Conservation (phyloP, 805 yeast species). For the Zygosaccharomyces rouxii region DNA sequence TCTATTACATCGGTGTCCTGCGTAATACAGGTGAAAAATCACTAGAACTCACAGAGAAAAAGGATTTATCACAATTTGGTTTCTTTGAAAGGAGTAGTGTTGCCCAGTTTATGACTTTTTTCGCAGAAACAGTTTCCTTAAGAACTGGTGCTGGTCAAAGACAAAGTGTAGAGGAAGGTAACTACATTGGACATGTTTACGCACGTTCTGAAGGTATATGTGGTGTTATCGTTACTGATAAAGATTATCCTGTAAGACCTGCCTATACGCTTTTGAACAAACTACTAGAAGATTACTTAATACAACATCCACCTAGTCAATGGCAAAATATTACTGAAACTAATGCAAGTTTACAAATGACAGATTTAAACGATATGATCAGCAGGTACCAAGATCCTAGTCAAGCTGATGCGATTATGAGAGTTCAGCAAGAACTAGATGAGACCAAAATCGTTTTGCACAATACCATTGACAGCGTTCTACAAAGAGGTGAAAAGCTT, state of each 20-base stretch:
- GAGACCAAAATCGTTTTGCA: constrained; percentile 95
- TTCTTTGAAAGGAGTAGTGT: constrained; percentile 83
- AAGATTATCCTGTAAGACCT: constrained; percentile 94
- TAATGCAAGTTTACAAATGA: constrained; percentile 33
- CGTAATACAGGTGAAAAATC: constrained; percentile 58
- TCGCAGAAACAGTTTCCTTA: constrained; percentile 82
- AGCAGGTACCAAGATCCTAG: constrained; percentile 91
- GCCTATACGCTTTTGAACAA: constrained; percentile 91
- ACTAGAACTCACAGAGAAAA: constrained; percentile 70
- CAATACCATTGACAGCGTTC: constrained; percentile 88
- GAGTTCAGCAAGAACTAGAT: constrained; percentile 95
- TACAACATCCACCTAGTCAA: constrained; percentile 69
- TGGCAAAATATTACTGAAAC: constrained; percentile 56
- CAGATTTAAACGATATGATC: constrained; percentile 61
- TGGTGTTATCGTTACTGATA: constrained; percentile 88
- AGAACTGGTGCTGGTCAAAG: constrained; percentile 88
- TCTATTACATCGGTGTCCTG: constrained; percentile 84
- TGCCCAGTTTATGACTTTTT: constrained; percentile 91
- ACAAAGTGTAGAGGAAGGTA: constrained; percentile 89
- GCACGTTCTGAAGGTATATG: constrained; percentile 86
- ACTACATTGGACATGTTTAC: constrained; percentile 87
- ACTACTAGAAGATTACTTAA: constrained; percentile 81
- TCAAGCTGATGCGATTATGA: constrained; percentile 95
- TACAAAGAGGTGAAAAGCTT: constrained; percentile 94
- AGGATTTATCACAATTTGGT: constrained; percentile 80